Base-by-base conservation (phyloP, 805 yeast genomes). In the Candida wancherniae region DNA sequence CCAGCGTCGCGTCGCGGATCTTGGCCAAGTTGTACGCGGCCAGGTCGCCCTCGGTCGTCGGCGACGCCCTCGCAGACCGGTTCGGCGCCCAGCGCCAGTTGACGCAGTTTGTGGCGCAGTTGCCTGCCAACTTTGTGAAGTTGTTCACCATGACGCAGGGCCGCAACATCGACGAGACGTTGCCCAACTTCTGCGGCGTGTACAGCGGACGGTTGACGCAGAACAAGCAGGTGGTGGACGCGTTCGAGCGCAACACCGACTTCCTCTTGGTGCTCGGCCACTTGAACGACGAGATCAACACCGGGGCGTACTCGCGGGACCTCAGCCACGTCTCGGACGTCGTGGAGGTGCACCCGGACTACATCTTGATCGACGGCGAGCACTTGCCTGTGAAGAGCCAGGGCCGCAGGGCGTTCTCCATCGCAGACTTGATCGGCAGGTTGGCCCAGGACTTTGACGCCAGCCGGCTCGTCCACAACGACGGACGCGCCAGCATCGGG, bases 121-220 rank as follows among this genome's bases (percentile, higher is more conserved):
- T 47, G 39, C 84, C 39, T 3, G 34, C 44, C 6, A 39, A 48
- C 22, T 57, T 53, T 24, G 57, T 67, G 22, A 68, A 60, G 61
- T 30, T 69, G 73, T 49, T 79, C 75, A 53, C 74, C 67, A 44
- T 83, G 57, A 54, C 74, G 73, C 53, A 62, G 51, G 94, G 87
- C 10, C 81, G 86, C 54, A 78, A 84, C 6, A 57, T 87, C 23
- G 79, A 87, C 57, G 97, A 87, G 58, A 57, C 75, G n/a, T 62
- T 69, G 37, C 62, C 70, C 6, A 64, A 70, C 27, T 87, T 72
- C 50, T 67, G 77, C 38, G 96, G 95, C 22, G 76, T 73, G 21
- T 88, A 81, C 53, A 74, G 69, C 41, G 95, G 95, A 19, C 52
- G 58, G 65, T 26, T 70, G 63, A 40, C 73, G 70, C 33, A 58